These are phyloP conservation scores for Caryopteris hybrid DNA, from an alignment of 305 asterid species.

Conservation along the genomic window DNA sequence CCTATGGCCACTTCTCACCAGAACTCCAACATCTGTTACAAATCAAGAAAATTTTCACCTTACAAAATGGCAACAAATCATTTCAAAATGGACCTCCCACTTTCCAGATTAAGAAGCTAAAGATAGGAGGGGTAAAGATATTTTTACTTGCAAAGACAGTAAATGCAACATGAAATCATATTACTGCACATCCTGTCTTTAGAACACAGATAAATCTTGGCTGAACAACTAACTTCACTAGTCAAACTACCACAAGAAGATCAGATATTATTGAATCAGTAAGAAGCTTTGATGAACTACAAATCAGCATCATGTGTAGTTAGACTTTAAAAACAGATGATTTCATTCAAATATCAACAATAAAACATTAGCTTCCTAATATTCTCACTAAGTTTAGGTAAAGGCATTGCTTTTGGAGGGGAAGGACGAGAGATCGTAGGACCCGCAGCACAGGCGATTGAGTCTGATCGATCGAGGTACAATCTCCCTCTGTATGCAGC, in stretches of 20 bases:
- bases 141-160: too few relatives aligned
- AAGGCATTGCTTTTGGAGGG: slow-evolving; percentile 58
- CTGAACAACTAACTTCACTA: background rate
- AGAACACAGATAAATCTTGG: background rate
- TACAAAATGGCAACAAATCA: background rate
- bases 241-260: background rate
- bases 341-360: slow-evolving; percentile 44
- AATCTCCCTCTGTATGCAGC: slow-evolving; percentile 92
- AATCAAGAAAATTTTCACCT: background rate
- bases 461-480: slow-evolving; percentile 66
- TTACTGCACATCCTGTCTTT: background rate
- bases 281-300: background rate
- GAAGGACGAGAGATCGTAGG: slow-evolving; percentile 51
- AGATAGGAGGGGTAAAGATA: background rate
- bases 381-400: slow-evolving; percentile 79
- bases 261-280: background rate
- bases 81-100: background rate
- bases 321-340: background rate
- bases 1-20: slow-evolving; percentile 5
- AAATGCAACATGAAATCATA: too few relatives aligned
- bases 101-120: slow-evolving; percentile 5
- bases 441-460: slow-evolving; percentile 11
- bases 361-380: slow-evolving; percentile 87
- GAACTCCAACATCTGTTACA: background rate
- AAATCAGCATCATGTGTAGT: slow-evolving; percentile 4